Percentiles rank a stretch among this genome's conserved stretches.
Conservation (phyloP, 2,329 filamentous ascomycete genomes). For the Aureobasidium subglaciale region DNA sequence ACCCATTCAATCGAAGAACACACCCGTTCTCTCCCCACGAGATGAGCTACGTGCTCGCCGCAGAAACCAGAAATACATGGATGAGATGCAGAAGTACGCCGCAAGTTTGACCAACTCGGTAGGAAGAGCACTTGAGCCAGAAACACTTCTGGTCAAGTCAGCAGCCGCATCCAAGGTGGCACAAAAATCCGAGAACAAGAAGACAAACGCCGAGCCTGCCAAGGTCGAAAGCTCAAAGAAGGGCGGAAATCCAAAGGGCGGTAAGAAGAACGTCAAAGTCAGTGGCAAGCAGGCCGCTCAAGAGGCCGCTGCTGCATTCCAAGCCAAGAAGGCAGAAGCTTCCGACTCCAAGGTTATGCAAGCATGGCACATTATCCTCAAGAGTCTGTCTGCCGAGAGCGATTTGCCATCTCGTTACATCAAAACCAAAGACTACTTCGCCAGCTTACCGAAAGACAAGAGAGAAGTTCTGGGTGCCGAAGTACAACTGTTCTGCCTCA, state of each 20-base stretch:
- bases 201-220: slow-evolving; percentile 1
- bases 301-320: slow-evolving; percentile 35
- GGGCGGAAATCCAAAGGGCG: slow-evolving; percentile 25
- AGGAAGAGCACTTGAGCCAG: slow-evolving; percentile 57
- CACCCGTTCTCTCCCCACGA: slow-evolving; percentile 20
- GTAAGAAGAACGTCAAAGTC: slow-evolving; percentile 29
- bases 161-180: slow-evolving; percentile 16
- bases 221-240: slow-evolving; percentile 21
- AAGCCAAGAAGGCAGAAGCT: slow-evolving; percentile 37
- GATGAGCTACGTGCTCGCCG: slow-evolving; percentile 36
- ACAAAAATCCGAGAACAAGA: neutral
- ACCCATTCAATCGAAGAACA: slow-evolving; percentile 38
- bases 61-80: slow-evolving; percentile 58
- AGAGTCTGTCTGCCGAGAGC: slow-evolving; percentile 41
- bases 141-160: slow-evolving; percentile 41
- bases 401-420: slow-evolving; percentile 41
- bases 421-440: slow-evolving; percentile 44
- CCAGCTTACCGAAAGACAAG: slow-evolving; percentile 34
- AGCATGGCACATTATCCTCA: slow-evolving; percentile 41
- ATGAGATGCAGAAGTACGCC: slow-evolving; percentile 61
- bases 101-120: slow-evolving; percentile 60
- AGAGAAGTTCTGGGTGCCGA: slow-evolving; percentile 37
- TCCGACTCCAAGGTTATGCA: slow-evolving; percentile 33
- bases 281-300: slow-evolving; percentile 39
- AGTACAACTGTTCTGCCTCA: slow-evolving; percentile 44